Evolutionary conservation across 2,329 filamentous ascomycete genomes (phyloP).

Genomic region (Dothistroma septosporum): DNA sequence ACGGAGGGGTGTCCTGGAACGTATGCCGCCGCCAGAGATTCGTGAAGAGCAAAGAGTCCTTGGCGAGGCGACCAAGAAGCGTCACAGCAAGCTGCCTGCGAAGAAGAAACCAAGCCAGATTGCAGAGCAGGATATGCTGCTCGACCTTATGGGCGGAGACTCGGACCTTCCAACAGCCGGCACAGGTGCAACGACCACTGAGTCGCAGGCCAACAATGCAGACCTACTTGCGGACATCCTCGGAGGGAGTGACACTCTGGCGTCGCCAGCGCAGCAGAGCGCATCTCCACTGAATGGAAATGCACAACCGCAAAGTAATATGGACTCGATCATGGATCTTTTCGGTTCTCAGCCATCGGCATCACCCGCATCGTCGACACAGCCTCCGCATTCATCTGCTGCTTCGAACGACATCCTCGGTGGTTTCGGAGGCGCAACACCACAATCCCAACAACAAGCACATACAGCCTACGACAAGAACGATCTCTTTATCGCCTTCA

Average conservation of each 20-base stretch:
- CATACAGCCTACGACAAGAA: constrained; percentile 83
- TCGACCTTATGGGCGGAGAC: constrained; percentile 82
- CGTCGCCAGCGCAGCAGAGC: constrained; percentile 45
- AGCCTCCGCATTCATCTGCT: constrained; percentile 31
- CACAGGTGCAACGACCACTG: constrained; percentile 52
- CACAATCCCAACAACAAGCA: constrained; percentile 44
- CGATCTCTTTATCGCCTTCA: constrained; percentile 73
- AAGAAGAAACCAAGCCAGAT: constrained; percentile 74
- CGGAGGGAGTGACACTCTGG: constrained; percentile 58
- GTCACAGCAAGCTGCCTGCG: constrained; percentile 55
- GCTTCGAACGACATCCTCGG: constrained; percentile 42
- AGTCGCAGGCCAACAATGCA: constrained; percentile 64
- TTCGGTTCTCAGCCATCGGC: constrained; percentile 53
- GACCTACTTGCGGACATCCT: constrained; percentile 91
- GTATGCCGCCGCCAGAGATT: constrained; percentile 96
- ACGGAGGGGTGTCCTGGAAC: constrained; percentile 83
- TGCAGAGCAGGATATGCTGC: constrained; percentile 83
- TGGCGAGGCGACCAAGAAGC: constrained; percentile 63
- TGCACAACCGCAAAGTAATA: constrained; percentile 35
- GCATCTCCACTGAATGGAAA: constrained; percentile 27
- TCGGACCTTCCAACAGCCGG: constrained; percentile 52
- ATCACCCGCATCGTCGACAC: constrained; percentile 36
- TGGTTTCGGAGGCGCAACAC: constrained; percentile 46
- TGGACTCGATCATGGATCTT: constrained; percentile 78
- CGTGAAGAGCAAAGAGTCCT: constrained; percentile 90